Percentiles rank a stretch among this genome's conserved stretches.
These are phyloP conservation scores for Fusarium fracticaudum DNA, from an alignment of 2,329 filamentous ascomycete species.

Conservation along the genomic window DNA sequence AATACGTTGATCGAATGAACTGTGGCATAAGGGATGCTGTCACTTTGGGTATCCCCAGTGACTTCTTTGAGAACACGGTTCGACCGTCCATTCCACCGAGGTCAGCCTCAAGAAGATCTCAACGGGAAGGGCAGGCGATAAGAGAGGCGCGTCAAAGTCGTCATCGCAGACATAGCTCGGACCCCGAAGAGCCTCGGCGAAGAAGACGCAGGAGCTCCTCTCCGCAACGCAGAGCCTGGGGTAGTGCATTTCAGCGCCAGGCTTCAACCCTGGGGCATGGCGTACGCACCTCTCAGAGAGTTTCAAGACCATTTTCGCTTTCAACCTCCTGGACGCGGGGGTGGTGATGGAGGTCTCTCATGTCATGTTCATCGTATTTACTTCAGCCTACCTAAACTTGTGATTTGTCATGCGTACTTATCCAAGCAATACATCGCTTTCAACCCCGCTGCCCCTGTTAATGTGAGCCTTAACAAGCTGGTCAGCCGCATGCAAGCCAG, in stretches of 20 bases:
- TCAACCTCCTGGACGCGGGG: background rate
- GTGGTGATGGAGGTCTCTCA: background rate
- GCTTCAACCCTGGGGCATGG: background rate
- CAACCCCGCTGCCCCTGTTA: background rate
- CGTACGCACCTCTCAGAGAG: background rate
- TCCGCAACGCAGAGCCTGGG: background rate
- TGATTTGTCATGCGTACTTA: background rate
- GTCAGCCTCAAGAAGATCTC: too few species aligned
- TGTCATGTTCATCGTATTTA: background rate
- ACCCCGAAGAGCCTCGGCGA: background rate
- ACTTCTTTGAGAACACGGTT: background rate
- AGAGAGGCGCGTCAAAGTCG: background rate
- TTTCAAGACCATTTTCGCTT: background rate
- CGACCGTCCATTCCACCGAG: background rate
- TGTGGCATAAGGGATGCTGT: background rate
- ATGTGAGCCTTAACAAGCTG: fast-evolving
- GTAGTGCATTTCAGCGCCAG: background rate
- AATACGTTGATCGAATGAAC: background rate
- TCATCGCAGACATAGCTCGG: background rate
- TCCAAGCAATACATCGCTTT: background rate
- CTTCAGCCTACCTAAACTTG: background rate
- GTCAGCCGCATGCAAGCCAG: background rate
- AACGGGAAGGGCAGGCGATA: background rate
- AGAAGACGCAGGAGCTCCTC: background rate
- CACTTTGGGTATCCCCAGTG: background rate